Evolutionary conservation across 75 land plant species (phyloP).

Genomic region (Pinus taeda): DNA sequence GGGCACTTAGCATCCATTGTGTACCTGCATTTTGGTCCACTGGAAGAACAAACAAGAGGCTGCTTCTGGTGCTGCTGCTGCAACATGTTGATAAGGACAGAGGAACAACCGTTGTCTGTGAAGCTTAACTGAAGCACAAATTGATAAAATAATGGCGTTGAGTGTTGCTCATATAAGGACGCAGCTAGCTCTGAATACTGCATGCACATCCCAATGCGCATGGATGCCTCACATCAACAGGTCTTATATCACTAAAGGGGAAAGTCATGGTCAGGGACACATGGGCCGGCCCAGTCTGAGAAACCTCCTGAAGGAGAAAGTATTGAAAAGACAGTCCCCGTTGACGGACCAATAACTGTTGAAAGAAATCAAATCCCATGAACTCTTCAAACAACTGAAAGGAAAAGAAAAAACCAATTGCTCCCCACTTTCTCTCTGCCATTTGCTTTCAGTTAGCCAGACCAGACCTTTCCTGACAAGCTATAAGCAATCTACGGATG

Average conservation of each 20-base stretch:
- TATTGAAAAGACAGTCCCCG: neutral
- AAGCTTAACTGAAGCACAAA: no score
- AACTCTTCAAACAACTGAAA: no score
- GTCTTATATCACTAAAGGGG: neutral
- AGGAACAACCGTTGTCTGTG: neutral
- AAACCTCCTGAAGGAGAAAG: neutral
- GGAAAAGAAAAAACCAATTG: no score
- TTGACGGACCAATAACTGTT: neutral
- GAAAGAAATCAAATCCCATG: no score
- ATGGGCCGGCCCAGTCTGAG: neutral
- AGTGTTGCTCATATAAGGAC: neutral
- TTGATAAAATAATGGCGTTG: neutral
- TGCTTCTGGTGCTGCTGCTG: neutral
- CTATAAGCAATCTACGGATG: conserved; percentile 6
- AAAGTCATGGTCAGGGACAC: conserved; percentile 6
- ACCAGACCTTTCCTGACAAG: neutral
- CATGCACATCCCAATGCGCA: conserved; percentile 2
- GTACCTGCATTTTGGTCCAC: neutral
- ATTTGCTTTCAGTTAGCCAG: neutral
- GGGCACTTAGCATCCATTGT: neutral
- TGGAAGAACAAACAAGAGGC: neutral
- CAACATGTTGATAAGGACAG: neutral
- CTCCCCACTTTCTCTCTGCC: neutral
- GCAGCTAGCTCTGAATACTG: neutral
- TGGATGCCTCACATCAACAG: neutral